A percentile compares a stretch with the other conserved stretches of the same genome.
Conservation (phyloP, 225 moss, liverwort and hornwort species). For the Physcomitrium patens region DNA sequence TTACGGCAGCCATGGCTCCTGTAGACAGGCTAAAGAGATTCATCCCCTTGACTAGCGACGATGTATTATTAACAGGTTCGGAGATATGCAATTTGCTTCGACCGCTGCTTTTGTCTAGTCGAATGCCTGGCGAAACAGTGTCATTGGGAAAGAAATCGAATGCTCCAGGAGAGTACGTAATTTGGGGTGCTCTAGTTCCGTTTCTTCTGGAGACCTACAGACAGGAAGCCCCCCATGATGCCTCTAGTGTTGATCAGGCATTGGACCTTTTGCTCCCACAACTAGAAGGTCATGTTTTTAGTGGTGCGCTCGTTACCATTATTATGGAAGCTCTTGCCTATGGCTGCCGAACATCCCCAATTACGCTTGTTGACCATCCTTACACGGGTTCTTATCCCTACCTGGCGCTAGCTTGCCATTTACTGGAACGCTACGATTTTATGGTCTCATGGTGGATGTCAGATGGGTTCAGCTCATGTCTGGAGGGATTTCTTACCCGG, state of each 20-base stretch:
- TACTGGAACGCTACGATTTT: conserved; percentile 88
- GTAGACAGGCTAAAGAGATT: conserved; percentile 79
- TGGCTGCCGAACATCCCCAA: conserved; percentile 89
- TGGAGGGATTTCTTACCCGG: conserved; percentile 87
- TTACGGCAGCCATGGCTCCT: conserved; percentile 92
- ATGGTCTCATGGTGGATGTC: conserved; percentile 92
- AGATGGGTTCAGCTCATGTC: conserved; percentile 71
- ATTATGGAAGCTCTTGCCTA: conserved; percentile 90
- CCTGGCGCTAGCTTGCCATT: conserved; percentile 83
- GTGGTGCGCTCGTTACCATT: conserved; percentile 47
- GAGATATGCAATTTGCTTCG: conserved; percentile 76
- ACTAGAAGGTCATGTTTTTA: conserved; percentile 57
- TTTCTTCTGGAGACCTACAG: conserved; percentile 85
- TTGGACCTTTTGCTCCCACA: conserved; percentile 83
- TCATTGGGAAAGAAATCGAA: neutral
- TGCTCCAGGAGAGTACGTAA: conserved; percentile 62
- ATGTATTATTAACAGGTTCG: conserved; percentile 57
- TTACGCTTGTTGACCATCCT: conserved; percentile 79
- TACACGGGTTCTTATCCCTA: conserved; percentile 84
- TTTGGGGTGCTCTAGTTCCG: conserved; percentile 90
- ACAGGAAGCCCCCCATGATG: conserved; percentile 86
- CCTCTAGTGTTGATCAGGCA: conserved; percentile 86
- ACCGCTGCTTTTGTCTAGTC: conserved; percentile 59
- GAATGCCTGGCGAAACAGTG: conserved; percentile 26
- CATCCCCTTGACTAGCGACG: conserved; percentile 69